Evolutionary conservation across 2,329 filamentous ascomycete genomes (phyloP).

Genomic region (Cladosporium sp.): DNA sequence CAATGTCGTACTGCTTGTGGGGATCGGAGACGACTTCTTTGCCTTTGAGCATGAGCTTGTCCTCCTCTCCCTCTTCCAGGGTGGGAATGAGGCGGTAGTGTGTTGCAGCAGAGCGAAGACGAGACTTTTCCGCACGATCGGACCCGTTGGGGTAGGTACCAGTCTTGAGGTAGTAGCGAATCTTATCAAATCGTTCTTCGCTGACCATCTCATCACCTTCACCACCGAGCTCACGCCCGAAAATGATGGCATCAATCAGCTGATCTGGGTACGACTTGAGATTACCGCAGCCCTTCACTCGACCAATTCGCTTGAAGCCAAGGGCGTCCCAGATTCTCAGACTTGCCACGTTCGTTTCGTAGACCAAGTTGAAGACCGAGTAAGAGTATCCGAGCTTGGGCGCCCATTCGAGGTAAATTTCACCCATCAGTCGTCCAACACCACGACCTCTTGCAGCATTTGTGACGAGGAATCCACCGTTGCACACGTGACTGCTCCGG

Average conservation of each 20-base stretch:
- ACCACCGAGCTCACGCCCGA: constrained; percentile 60
- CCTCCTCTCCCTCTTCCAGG: constrained; percentile 53
- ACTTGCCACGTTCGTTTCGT: constrained; percentile 88
- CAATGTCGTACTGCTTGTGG: constrained; percentile 85
- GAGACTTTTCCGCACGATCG: constrained; percentile 92
- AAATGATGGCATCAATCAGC: constrained; percentile 54
- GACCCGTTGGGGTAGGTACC: constrained; percentile 90
- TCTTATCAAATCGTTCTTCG: constrained; percentile 98
- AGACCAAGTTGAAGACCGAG: constrained; percentile 91
- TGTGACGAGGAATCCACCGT: constrained; percentile 56
- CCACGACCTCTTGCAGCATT: constrained; percentile 50
- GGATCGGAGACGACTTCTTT: constrained; percentile 96
- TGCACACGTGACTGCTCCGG: constrained; percentile 83
- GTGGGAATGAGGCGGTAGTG: constrained; percentile 79
- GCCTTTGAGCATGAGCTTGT: constrained; percentile 93
- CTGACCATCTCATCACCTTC: constrained; percentile 81
- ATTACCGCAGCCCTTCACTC: constrained; percentile 60
- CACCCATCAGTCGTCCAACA: constrained; percentile 54
- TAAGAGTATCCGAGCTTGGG: constrained; percentile 75
- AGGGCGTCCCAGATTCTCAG: constrained; percentile 90
- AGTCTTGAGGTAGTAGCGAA: constrained; percentile 94
- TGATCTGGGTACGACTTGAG: constrained; percentile 49
- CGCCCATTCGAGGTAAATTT: constrained; percentile 54
- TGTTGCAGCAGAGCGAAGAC: constrained; percentile 86
- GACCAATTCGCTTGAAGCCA: constrained; percentile 88